These are phyloP conservation scores for Penicillium freii DNA, from an alignment of 2,329 filamentous ascomycete genomes.

Conservation along the genomic window DNA sequence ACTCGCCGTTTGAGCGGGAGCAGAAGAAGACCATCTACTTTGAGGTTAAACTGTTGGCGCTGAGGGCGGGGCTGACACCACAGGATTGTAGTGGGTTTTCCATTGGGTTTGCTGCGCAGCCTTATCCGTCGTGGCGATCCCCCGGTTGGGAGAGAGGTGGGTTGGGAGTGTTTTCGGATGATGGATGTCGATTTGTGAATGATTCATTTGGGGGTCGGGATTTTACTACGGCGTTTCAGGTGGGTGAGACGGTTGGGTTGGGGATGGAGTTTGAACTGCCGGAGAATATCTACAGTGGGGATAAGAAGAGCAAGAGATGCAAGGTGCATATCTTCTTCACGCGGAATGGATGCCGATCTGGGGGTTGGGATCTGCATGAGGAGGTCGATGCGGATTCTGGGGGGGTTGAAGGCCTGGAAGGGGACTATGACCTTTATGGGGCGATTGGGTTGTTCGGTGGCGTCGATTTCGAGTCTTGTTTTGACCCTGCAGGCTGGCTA, in stretches of 20 bases:
- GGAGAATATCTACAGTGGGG: slow-evolving; percentile 35
- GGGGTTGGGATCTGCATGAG: slow-evolving; percentile 60
- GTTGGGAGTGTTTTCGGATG: slow-evolving; percentile 61
- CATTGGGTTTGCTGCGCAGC: slow-evolving; percentile 59
- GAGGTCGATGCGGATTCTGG: slow-evolving; percentile 57
- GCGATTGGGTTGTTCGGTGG: slow-evolving; percentile 61
- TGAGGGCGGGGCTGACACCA: slow-evolving; percentile 35
- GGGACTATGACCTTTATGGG: slow-evolving; percentile 63
- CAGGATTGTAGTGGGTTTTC: slow-evolving; percentile 53
- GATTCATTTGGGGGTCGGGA: slow-evolving; percentile 59
- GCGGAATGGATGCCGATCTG: slow-evolving; percentile 52
- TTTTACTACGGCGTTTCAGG: slow-evolving; percentile 54
- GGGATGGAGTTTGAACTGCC: slow-evolving; percentile 55
- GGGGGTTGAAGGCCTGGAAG: slow-evolving; percentile 63
- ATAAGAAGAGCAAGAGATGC: slow-evolving; percentile 27
- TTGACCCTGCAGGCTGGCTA: slow-evolving; percentile 50
- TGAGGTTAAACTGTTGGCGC: slow-evolving; percentile 53
- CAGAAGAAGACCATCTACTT: slow-evolving; percentile 58
- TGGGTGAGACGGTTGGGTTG: slow-evolving; percentile 58
- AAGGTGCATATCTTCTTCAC: slow-evolving; percentile 60
- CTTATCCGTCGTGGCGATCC: slow-evolving; percentile 61
- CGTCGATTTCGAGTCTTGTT: slow-evolving; percentile 59
- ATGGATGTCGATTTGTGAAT: slow-evolving; percentile 63
- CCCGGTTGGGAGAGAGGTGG: slow-evolving; percentile 64
- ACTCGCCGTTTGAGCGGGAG: slow-evolving; percentile 50